Conservation (phyloP, 1,284 basidiomycete species). For the Heterobasidion annosum region DNA sequence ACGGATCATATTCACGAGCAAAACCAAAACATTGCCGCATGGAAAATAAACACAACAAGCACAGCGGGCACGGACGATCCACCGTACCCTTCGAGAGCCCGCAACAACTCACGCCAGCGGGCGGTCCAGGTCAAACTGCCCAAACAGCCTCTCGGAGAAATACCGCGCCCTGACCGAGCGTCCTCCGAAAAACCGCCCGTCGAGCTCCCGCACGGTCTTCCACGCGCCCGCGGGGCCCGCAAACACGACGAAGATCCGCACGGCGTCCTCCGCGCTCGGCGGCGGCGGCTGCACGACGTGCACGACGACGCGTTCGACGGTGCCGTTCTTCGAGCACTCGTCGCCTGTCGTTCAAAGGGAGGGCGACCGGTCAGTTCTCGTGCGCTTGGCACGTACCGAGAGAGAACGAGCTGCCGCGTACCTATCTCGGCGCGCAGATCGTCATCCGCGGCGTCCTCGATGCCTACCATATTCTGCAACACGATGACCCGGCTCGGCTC, state of each 20-base stretch:
- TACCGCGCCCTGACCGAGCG: constrained; percentile 76
- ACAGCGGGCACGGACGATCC: too few relatives aligned
- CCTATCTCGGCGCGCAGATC: constrained; percentile 85
- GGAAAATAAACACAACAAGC: too few relatives aligned
- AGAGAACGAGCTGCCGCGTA: constrained; percentile 15
- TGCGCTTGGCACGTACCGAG: constrained; percentile 1
- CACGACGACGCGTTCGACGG: constrained; percentile 82
- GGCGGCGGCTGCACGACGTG: constrained; percentile 67
- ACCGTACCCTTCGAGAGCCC: too few relatives aligned
- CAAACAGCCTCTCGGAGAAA: constrained; percentile 63
- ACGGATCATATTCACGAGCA: too few relatives aligned
- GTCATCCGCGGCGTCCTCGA: constrained; percentile 77
- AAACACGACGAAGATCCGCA: constrained; percentile 82
- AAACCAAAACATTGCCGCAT: too few relatives aligned
- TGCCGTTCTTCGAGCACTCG: constrained; percentile 84
- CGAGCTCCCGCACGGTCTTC: constrained; percentile 87
- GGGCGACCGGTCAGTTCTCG: constrained; percentile 4
- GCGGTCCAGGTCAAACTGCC: constrained; percentile 38
- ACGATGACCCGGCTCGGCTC: constrained; percentile 85
- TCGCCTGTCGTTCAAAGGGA: constrained; percentile 43
- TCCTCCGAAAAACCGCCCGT: constrained; percentile 88
- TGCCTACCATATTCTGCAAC: constrained; percentile 80
- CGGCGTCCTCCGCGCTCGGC: constrained; percentile 51
- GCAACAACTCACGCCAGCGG: constrained; percentile 13
- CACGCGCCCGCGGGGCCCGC: constrained; percentile 87